Base-by-base conservation (phyloP, 441 rosid genomes). In the Brassica balearica region DNA sequence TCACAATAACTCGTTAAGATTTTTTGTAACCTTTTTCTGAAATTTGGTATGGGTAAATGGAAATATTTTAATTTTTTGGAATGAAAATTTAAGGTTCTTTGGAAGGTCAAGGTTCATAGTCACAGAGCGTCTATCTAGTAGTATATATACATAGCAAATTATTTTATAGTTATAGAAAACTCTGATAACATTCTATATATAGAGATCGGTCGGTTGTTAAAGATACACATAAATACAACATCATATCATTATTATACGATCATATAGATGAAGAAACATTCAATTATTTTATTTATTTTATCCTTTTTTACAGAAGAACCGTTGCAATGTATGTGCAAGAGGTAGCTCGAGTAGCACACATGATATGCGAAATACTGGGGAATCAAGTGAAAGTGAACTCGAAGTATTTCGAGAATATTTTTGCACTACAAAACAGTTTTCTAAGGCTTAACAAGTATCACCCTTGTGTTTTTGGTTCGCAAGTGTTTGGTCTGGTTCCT, bases 361-460 rank as follows among this genome's bases (percentile, higher is more conserved):
- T 71, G 32, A 66, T 80, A 72, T 77, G 81, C 11, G 65, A 65
- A 14, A 2, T 73, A 48, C 25, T 81, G 6, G 81, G 29, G 62
- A 81, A 73, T 19, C 53, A 67, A 51, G 55, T 53, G 78, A 68
- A 76, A 3, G 56, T 77, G 27, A 61, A 27, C 8, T 19, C 81
- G 4, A 59, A 68, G 22, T 86, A 83, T 71, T 88, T 88, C 27
- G 62, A 66, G 77, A 82, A 86, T 22, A 85, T 84, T 25, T 85
- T 74, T 55, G 74, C 56, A 5, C 65, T 83, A 2, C 77, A 79
- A 59, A 81, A 84, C 32, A 84, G 88, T 75, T 83, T 77, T 80
- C 70, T 87, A 71, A 83, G 94, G 41, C 63, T 88, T 78, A 90
- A 90, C 76, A 76, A 89, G 82, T 90, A 90, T 51, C 90, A 89